phyloP scores from a whole-genome alignment of 2,329 filamentous ascomycete genomes.

The Cytospora paraplurivora region DNA sequence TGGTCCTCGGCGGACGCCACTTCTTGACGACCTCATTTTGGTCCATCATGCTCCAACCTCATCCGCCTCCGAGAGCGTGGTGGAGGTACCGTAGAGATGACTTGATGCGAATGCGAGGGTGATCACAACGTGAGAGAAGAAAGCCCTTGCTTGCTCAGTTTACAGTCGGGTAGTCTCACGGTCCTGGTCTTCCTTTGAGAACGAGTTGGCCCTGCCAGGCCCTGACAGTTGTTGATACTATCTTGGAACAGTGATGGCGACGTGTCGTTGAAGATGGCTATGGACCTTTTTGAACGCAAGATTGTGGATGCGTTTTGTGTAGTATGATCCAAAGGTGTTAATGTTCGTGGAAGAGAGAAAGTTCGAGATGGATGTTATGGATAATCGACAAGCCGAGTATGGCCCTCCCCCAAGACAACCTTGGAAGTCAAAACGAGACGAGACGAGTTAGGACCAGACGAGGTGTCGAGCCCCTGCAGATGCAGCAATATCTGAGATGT shows the following conservation, averaged over 20 bases:
- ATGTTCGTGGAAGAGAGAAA: neutral
- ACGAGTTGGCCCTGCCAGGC: neutral
- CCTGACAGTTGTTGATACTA: neutral
- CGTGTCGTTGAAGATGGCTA: neutral
- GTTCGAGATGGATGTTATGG: neutral
- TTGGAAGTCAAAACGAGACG: no score
- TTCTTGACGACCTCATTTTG: neutral
- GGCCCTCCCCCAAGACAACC: no score
- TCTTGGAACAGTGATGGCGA: neutral
- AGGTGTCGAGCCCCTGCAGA: neutral
- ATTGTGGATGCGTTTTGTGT: neutral
- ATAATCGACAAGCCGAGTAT: neutral
- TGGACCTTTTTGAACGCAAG: neutral
- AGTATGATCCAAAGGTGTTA: no score
- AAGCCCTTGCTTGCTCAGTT: neutral
- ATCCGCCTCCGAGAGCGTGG: neutral
- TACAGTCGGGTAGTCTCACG: neutral
- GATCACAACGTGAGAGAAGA: neutral
- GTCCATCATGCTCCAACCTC: slow-evolving; percentile 1
- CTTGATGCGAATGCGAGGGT: neutral
- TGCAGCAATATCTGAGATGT: neutral
- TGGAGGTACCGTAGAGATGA: neutral
- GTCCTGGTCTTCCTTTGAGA: neutral
- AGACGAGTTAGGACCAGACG: neutral
- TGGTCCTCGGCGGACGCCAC: slow-evolving; percentile 58